A percentile compares a stretch with the other conserved stretches of the same genome.
phyloP scores from a whole-genome alignment of 1,284 basidiomycete genomes.

The Sphagnurus paluster region DNA sequence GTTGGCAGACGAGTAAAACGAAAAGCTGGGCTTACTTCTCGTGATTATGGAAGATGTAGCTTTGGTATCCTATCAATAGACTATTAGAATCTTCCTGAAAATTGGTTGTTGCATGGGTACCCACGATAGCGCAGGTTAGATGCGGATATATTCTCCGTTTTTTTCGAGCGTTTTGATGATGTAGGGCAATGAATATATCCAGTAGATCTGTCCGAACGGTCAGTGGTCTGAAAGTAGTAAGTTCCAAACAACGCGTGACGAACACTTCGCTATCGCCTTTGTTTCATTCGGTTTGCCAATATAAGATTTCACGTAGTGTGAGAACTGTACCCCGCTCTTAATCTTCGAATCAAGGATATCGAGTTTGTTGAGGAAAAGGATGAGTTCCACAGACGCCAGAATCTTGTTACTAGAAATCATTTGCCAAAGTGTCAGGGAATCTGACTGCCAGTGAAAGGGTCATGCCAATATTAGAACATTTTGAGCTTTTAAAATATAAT shows the following conservation, averaged over 20 bases:
- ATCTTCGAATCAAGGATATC: constrained; percentile 60
- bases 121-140: constrained; percentile 54
- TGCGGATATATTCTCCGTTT: constrained; percentile 50
- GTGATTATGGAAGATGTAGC: constrained; percentile 48
- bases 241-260: constrained; percentile 23
- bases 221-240: not conserved
- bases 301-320: constrained; percentile 55
- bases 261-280: constrained; percentile 54
- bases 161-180: constrained; percentile 47
- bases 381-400: constrained; percentile 51
- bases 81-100: constrained; percentile 2
- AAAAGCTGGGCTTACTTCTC: constrained; percentile 37
- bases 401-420: constrained; percentile 58
- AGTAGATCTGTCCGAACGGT: constrained; percentile 40
- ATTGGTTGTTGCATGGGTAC: constrained; percentile 19
- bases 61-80: constrained; percentile 41
- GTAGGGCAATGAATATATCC: constrained; percentile 49
- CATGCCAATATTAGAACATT: not conserved
- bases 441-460: constrained; percentile 37
- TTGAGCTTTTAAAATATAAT: not conserved
- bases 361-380: constrained; percentile 64
- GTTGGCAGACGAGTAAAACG: not conserved
- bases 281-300: constrained; percentile 49
- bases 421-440: constrained; percentile 63
- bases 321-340: constrained; percentile 49